Conservation (phyloP, 768 basidiomycete genomes). For the Clathrus columnatus region DNA sequence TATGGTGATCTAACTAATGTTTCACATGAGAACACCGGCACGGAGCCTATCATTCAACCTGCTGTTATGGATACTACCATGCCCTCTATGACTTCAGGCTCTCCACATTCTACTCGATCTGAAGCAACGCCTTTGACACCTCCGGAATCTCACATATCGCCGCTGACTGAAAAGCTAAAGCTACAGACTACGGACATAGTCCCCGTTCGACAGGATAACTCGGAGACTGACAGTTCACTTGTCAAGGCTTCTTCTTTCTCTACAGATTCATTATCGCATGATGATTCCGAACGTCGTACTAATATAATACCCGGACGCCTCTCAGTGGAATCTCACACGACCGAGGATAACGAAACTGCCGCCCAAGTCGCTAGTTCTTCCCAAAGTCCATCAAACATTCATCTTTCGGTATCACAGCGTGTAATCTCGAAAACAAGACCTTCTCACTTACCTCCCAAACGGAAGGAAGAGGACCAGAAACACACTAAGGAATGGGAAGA, state of each 20-base stretch:
- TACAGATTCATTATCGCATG: constrained; percentile 6
- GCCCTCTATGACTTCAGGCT: background rate
- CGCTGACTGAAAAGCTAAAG: background rate
- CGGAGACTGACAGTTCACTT: constrained; percentile 11
- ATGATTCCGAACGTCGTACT: constrained; percentile 24
- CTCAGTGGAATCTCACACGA: background rate
- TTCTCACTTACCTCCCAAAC: constrained; percentile 76
- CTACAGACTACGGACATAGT: background rate
- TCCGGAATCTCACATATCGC: background rate
- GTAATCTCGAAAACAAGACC: constrained; percentile 82
- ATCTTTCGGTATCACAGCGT: constrained; percentile 68
- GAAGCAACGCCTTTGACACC: background rate
- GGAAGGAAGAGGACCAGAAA: constrained; percentile 64
- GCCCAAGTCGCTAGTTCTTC: background rate
- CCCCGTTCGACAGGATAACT: background rate
- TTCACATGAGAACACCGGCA: background rate
- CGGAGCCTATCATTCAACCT: background rate
- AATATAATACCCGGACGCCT: constrained; percentile 19
- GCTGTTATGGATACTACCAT: too few species aligned
- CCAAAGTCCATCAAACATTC: constrained; percentile 25
- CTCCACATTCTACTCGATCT: background rate
- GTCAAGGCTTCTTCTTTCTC: constrained; percentile 3
- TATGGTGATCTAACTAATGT: background rate
- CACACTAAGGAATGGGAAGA: constrained; percentile 80
- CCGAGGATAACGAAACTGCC: background rate